Base-by-base conservation (phyloP, 2,329 filamentous ascomycete genomes). In the Davidsoniella australis region DNA sequence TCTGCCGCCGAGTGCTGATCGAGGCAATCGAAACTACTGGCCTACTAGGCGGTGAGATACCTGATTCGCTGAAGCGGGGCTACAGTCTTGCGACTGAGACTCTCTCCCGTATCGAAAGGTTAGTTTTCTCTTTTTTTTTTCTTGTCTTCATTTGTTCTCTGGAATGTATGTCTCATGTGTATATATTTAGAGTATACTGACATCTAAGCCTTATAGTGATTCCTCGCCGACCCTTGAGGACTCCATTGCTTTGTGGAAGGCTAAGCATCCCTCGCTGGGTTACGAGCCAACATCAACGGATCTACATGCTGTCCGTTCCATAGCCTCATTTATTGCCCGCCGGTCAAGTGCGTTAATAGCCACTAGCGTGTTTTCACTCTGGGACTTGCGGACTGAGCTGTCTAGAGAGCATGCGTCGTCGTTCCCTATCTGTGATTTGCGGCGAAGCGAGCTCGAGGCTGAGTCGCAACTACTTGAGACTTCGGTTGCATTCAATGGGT, bases 401-500 rank as follows among this genome's bases (percentile, higher is more conserved):
- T 64, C 65, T 10, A 50, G 59, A 4, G 54, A 61, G 33, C 66
- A 68, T 45, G 55, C 60, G 5, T 69, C 71, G 37, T 65, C 72
- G 0, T 48, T 42, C 17, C 20, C 39, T 2, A 40, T 39, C 9
- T 26, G 18, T 9, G 41, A 45, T 23, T 51, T 60, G 3, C 55
- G 61, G 20, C 66, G 68, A 47, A 54, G 59, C 8, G 69, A 71
- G 36, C 65, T 73, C 0, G 75, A 78, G 55, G 64, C 64, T 14
- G 76, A 76, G 54, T 65, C 65, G 2, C 61, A 66, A 41, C 59
- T 71, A 6, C 58, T 60, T 33, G 64, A 66, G 50, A 78, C 75
- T 2, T 70, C 74, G 2, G 75, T 89, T n/a, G 81, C 81, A 3
- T 88, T 81, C 63, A 87, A 85, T 58, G 84, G 84, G 41, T 82